Conservation (phyloP, 2,329 filamentous ascomycete species). For the Venturia effusa region DNA sequence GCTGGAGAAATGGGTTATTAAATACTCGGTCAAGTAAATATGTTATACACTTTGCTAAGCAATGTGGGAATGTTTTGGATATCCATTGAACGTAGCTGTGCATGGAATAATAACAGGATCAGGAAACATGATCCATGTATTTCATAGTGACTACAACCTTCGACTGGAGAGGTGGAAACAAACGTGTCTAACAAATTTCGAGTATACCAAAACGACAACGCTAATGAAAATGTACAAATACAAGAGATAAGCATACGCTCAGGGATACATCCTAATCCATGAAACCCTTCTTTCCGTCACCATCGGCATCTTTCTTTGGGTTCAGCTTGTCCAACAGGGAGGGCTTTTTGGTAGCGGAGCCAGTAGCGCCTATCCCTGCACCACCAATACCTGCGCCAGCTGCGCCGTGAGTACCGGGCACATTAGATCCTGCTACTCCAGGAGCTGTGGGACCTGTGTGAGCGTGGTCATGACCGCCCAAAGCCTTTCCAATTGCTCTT, state of each 20-base stretch:
- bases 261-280: conserved; percentile 31
- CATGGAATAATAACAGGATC: too few relatives aligned
- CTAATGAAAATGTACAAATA: neutral
- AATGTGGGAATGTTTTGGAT: too few relatives aligned
- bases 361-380: neutral
- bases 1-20: too few relatives aligned
- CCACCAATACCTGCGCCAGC: neutral
- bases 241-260: neutral
- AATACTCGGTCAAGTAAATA: too few relatives aligned
- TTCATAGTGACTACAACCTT: too few relatives aligned
- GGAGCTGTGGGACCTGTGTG: neutral
- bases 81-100: too few relatives aligned
- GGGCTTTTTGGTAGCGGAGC: conserved; percentile 31
- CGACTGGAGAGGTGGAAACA: too few relatives aligned
- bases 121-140: too few relatives aligned
- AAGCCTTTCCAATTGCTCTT: conserved; percentile 11
- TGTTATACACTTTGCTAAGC: too few relatives aligned
- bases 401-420: too few relatives aligned
- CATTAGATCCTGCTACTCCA: too few relatives aligned
- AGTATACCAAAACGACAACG: neutral
- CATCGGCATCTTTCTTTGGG: conserved; percentile 41
- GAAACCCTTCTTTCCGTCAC: conserved; percentile 45
- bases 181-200: too few relatives aligned
- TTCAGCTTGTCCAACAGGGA: conserved; percentile 43
- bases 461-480: conserved; percentile 8